Evolutionary conservation across 1,284 basidiomycete genomes (phyloP), one percentile per base, ranked within the genome.

Genomic region (Erythrobasidium hasegawianum): DNA sequence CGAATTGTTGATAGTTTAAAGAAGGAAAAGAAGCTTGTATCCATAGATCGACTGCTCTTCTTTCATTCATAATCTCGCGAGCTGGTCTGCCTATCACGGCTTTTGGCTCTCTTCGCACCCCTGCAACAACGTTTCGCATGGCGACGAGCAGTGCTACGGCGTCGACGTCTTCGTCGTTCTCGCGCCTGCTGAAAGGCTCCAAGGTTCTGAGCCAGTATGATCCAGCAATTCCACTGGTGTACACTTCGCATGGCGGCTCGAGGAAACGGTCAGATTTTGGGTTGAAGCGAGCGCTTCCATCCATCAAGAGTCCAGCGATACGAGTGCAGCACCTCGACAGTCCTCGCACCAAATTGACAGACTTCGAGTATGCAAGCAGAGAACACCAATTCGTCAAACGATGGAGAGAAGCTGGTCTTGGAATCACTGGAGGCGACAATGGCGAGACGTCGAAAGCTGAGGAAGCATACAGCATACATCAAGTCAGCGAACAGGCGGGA

Each of bases 201-300:
- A 65, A 65, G 26, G 62, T 65, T 33, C 26, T 65, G 41, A 57
- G 55, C 16, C 62, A 65, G 41, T 65, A 50, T 43, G 62, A 65
- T 33, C 43, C 62, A 14, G 33, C 55, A 27, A 49, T 65, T 7
- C 55, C 62, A 40, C 62, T 65, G 27, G 56, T 65, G 33, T 65
- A 65, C 62, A 65, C 62, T 13, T 27, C 55, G 16, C 49, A 65
- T 53, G 62, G 62, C 43, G 62, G 62, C 11, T 65, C 62, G 33
- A 39, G 43, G 45, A 65, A 65, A 56, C 62, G 62, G 39, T 65
- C 62, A 41, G 62, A 65, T 45, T 65, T 57, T 49, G 62, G 62
- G 43, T 55, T 65, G 54, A 65, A 65, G 56, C 62, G 62, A 16
- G 62, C 62, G n/a, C 47, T 65, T 13, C 62, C 62, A 9, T 39